Percentiles rank a stretch among this genome's conserved stretches.
These are phyloP conservation scores for Populus deltoides DNA, from an alignment of 345 rosid species.

Conservation along the genomic window DNA sequence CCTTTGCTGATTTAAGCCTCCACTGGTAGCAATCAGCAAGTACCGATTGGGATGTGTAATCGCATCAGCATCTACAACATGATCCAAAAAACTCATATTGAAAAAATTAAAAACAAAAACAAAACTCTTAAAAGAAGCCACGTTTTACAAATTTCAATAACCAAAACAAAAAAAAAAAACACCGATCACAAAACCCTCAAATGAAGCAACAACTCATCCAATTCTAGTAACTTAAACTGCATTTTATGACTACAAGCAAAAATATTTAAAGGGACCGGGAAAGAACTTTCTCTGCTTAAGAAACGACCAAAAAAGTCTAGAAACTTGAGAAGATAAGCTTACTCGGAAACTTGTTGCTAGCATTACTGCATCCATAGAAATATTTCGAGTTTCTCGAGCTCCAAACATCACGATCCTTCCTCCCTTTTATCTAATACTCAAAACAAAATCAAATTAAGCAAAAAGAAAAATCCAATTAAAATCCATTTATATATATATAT, in stretches of 20 bases:
- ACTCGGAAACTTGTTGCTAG: conserved; percentile 66
- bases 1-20: conserved; percentile 93
- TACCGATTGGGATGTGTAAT: conserved; percentile 53
- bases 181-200: no score
- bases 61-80: conserved; percentile 51
- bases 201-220: background rate
- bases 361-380: conserved; percentile 66
- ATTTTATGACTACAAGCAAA: background rate
- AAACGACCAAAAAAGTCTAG: background rate
- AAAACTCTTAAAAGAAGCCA: background rate
- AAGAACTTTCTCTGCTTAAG: background rate
- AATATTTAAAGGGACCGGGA: background rate
- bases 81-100: background rate
- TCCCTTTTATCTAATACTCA: conserved; percentile 59
- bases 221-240: background rate
- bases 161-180: no score
- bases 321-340: conserved; percentile 13
- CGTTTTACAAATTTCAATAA: background rate
- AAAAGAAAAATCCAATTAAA: conserved; percentile 8
- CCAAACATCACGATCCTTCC: conserved; percentile 72
- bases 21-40: conserved; percentile 78
- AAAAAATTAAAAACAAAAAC: background rate
- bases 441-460: background rate
- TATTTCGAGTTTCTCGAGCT: conserved; percentile 56
- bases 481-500: background rate